Base-by-base conservation (phyloP, 163 green algal species). In the Chloromonas sp. region DNA sequence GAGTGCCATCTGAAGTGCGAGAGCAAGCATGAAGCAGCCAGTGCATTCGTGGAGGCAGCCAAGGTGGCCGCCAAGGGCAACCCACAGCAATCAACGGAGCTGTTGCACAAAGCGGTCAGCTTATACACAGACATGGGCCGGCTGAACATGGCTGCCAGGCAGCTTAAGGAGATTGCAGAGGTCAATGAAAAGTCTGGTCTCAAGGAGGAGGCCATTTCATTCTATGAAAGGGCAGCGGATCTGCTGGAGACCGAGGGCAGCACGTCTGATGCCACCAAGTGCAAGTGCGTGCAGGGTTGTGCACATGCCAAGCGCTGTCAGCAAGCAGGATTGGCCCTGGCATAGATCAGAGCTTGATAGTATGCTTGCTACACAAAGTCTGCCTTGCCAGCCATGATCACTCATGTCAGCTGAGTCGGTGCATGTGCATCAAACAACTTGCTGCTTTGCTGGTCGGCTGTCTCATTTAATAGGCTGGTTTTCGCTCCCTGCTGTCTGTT, bases 41-140 rank as follows among this genome's bases (percentile, higher is more conserved):
- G 81, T 3, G 84, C 92, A 2, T 96, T 93, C 60, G 95, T 98
- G 2, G 97, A 99, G 86, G 97, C 96, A 14, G 90, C 94, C 0
- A 98, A 96, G 84, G 92, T 84, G 13, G 77, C 83, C 0, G 81
- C 71, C 58, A 97, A 97, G 86, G 82, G 83, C 0, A 91, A 84
- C 1, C 81, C 81, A 57, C 81, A 84, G 66, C 14, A 76, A 1
- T 76, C 61, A 11, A 84, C 85, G 0, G 60, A 87, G 77, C 13
- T 89, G 60, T 87, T 98, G 71, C 91, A 95, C 61, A 88, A 94
- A 60, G 96, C 96, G 0, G 92, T 98, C 0, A 91, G 93, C 3
- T 83, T 96, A 0, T 99, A 98, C 88, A 98, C 94, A 2, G 96
- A 99, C 81, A 96, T 99, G 90, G 97, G 97, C 0, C 90, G 96